Base-by-base conservation (phyloP, 768 basidiomycete species). In the Lactarius quietus region DNA sequence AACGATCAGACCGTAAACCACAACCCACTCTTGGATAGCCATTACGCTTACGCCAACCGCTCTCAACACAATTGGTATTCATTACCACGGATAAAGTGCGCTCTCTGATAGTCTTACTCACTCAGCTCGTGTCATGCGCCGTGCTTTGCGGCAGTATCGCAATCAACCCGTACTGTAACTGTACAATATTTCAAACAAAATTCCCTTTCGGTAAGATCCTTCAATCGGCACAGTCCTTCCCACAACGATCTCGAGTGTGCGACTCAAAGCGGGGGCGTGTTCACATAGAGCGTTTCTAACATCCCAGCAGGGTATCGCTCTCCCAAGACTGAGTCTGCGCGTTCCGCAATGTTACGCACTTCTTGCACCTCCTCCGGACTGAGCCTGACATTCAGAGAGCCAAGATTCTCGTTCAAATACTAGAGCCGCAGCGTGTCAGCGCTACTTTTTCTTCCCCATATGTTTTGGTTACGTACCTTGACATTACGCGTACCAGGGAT, bases 401-500 rank as follows among this genome's bases (percentile, higher is more conserved):
- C 56, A 5, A 67, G 57, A n/a, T 67, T 68, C 45, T 68, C 68
- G n/a, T 63, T 23, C 28, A 68, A 45, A 36, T 63, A 59, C 68
- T 68, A 31, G 23, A 43, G 15, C 39, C 2, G 45, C 23, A 3
- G 33, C 6, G 14, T 29, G 23, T 15, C 31, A 29, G n/a, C 12
- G 9, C 53, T 23, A 2, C 18, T 9, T 3, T 15, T 28, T 29
- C 18, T 7, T 35, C 28, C 23, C 26, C 15, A 6, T 28, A 62
- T 53, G 6, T 26, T 8, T 26, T 51, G 10, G 6, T 51, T 33
- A 26, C 48, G 26, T 31, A 76, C 76, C 69, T 75, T 76, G 63
- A 79, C 68, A 36, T 74, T 76, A 62, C 75, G 80, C 3, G 81
- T 82, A 3, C 81, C 82, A 2, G 82, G 82, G 67, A 82, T 81